Percentiles rank a stretch among this genome's conserved stretches.
These are phyloP conservation scores for Cystobasidium ongulense DNA, from an alignment of 768 basidiomycete genomes.

Conservation along the genomic window DNA sequence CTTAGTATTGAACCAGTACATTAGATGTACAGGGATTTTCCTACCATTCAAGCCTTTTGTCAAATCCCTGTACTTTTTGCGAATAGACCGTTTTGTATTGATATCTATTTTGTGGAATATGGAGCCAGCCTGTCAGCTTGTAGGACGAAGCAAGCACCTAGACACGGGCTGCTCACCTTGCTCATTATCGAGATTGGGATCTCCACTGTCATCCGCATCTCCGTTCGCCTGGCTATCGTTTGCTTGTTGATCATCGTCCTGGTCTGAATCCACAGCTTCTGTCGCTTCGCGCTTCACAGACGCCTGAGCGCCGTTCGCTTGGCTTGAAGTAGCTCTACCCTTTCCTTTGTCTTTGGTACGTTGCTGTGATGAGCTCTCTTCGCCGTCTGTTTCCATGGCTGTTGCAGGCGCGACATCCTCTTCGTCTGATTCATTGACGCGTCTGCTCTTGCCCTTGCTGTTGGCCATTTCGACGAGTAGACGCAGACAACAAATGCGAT, in stretches of 20 bases:
- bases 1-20: not conserved
- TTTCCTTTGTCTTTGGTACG: not conserved
- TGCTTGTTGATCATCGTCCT: not conserved
- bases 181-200: slow-evolving; percentile 13
- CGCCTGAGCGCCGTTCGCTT: not conserved
- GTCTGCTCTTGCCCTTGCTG: not conserved
- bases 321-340: not conserved
- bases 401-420: not conserved
- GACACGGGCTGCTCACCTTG: slow-evolving; percentile 22
- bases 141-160: not conserved
- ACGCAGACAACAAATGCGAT: not conserved
- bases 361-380: not conserved
- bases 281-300: not conserved
- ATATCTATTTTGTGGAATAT: not conserved
- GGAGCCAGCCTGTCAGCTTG: not conserved
- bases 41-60: slow-evolving; percentile 59
- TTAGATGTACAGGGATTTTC: slow-evolving; percentile 32
- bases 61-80: slow-evolving; percentile 64
- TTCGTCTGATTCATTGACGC: not conserved
- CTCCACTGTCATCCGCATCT: slow-evolving; percentile 21
- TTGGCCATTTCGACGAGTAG: not conserved
- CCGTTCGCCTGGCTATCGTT: not conserved
- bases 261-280: slow-evolving; percentile 4
- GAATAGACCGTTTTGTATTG: slow-evolving; percentile 58
- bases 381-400: not conserved